These are phyloP conservation scores for Periconia sp. DNA, from an alignment of 2,329 filamentous ascomycete species.

Conservation along the genomic window DNA sequence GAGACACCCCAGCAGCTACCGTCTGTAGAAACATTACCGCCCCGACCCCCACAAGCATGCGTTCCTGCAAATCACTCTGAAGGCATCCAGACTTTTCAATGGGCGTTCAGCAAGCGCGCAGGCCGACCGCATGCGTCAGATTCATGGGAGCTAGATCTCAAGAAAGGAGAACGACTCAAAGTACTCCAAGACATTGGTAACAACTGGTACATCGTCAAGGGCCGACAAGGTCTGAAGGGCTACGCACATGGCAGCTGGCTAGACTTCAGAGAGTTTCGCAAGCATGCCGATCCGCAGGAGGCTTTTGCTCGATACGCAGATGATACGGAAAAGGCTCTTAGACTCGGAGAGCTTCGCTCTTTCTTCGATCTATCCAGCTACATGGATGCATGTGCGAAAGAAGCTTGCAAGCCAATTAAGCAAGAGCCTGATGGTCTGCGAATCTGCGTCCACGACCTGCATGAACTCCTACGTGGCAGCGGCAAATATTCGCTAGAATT, in stretches of 20 bases:
- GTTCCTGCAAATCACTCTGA: constrained; percentile 2
- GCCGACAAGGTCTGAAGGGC: constrained; percentile 18
- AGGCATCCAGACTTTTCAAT: constrained; percentile 7
- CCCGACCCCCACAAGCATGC: not conserved
- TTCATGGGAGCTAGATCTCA: constrained; percentile 29
- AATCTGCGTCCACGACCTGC: constrained; percentile 38
- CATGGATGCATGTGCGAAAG: constrained; percentile 25
- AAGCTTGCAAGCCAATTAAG: constrained; percentile 27
- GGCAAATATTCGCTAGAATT: constrained; percentile 26
- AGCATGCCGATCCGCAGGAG: constrained; percentile 14
- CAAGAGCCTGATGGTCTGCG: constrained; percentile 15
- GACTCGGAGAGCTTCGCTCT: constrained; percentile 16
- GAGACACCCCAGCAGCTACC: no score
- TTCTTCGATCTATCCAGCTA: constrained; percentile 29
- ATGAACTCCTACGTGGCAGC: constrained; percentile 31
- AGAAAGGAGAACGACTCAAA: constrained; percentile 30
- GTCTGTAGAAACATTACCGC: no score
- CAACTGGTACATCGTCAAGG: constrained; percentile 29
- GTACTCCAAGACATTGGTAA: constrained; percentile 28
- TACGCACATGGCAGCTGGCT: constrained; percentile 34
- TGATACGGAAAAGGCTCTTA: constrained; percentile 22
- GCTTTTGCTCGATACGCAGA: constrained; percentile 25
- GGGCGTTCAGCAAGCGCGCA: constrained; percentile 26
- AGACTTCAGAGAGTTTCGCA: constrained; percentile 21
- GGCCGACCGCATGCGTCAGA: constrained; percentile 31